Evolutionary conservation across 1,284 basidiomycete genomes (phyloP).

Genomic region (Cutaneotrichosporon sp.): DNA sequence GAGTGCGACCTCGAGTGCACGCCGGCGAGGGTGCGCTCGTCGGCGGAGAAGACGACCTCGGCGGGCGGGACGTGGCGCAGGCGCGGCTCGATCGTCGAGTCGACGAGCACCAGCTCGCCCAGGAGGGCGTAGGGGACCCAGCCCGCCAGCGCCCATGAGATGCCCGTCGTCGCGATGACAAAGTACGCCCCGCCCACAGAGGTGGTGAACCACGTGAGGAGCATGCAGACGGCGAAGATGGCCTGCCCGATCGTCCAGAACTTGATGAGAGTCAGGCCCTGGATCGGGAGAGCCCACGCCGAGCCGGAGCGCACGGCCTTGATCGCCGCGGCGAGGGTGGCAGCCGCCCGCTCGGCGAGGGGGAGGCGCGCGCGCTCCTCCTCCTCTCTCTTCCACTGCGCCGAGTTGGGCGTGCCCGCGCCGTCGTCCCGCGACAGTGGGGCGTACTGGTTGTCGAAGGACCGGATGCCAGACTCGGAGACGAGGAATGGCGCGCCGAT

Average conservation of each 20-base stretch:
- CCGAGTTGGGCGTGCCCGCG: slow-evolving; percentile 4
- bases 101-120: slow-evolving; percentile 53
- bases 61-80: neutral
- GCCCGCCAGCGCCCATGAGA: slow-evolving; percentile 57
- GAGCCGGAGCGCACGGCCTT: slow-evolving; percentile 24
- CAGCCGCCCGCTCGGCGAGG: slow-evolving; percentile 11
- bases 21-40: neutral
- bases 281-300: slow-evolving; percentile 41
- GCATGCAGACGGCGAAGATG: slow-evolving; percentile 52
- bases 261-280: slow-evolving; percentile 47
- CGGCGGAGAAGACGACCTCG: slow-evolving; percentile 18
- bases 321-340: slow-evolving; percentile 21
- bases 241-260: slow-evolving; percentile 47
- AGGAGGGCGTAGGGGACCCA: slow-evolving; percentile 47
- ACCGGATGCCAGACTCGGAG: slow-evolving; percentile 44
- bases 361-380: slow-evolving; percentile 15
- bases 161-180: slow-evolving; percentile 56
- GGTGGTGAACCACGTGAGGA: slow-evolving; percentile 52
- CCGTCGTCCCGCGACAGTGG: slow-evolving; percentile 1
- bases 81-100: slow-evolving; percentile 27
- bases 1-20: slow-evolving; percentile 10
- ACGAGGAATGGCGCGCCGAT: slow-evolving; percentile 74
- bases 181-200: slow-evolving; percentile 54
- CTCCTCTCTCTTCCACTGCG: slow-evolving; percentile 28
- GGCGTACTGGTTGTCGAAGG: neutral